These are phyloP conservation scores for Gossypium australe DNA, from an alignment of 345 rosid genomes.

Conservation along the genomic window DNA sequence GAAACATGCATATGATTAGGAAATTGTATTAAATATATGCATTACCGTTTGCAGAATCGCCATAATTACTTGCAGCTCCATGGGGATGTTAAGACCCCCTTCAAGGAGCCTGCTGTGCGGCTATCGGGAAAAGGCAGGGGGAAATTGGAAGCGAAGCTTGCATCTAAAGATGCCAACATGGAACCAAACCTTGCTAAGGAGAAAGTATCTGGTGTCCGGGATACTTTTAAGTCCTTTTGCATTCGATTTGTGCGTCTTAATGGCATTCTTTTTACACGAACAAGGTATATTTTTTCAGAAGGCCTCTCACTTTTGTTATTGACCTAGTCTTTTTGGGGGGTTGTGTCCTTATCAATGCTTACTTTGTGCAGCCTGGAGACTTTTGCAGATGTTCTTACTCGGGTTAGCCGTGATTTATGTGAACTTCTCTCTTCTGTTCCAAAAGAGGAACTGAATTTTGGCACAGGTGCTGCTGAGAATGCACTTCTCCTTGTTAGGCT, in stretches of 20 bases:
- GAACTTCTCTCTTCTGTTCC: slow-evolving; percentile 66
- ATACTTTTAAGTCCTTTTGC: slow-evolving; percentile 58
- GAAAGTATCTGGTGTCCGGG: slow-evolving; percentile 35
- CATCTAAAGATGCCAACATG: slow-evolving; percentile 40
- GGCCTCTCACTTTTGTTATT: slow-evolving; percentile 9
- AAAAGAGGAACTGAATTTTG: slow-evolving; percentile 61
- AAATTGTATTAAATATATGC: neutral
- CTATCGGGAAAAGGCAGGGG: slow-evolving; percentile 57
- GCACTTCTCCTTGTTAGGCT: slow-evolving; percentile 68
- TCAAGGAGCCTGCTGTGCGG: slow-evolving; percentile 38
- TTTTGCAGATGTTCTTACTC: slow-evolving; percentile 65
- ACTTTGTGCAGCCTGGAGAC: slow-evolving; percentile 74
- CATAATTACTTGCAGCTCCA: slow-evolving; percentile 56
- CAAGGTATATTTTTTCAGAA: slow-evolving; percentile 47
- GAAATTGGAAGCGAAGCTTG: slow-evolving; percentile 42
- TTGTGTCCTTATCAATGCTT: neutral
- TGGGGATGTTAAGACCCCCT: slow-evolving; percentile 39
- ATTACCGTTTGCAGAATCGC: slow-evolving; percentile 50
- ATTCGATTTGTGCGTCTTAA: slow-evolving; percentile 76
- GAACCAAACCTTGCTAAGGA: slow-evolving; percentile 48
- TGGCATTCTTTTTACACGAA: slow-evolving; percentile 92
- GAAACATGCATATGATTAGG: neutral
- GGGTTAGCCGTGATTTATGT: slow-evolving; percentile 51
- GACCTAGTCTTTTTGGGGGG: neutral
- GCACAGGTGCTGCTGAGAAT: slow-evolving; percentile 58